Evolutionary conservation across 2,329 filamentous ascomycete species (phyloP), one percentile per base, ranked within the genome.

Genomic region (Alternaria novae-zelandiae): DNA sequence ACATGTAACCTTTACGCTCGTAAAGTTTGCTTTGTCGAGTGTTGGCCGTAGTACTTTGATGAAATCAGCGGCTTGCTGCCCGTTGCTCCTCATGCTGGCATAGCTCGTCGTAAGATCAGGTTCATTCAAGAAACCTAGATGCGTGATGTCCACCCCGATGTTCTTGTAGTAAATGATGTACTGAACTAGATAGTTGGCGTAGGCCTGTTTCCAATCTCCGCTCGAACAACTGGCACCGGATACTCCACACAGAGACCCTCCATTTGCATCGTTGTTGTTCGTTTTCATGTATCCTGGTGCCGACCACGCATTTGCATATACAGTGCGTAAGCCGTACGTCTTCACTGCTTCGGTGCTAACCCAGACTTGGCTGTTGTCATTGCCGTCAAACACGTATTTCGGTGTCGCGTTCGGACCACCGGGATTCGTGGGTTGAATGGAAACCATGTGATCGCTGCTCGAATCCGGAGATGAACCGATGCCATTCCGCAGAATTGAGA

Each of bases 231-330:
- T 75, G 20, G 80, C 74, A 15, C 80, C 79, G 23, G 75, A 78
- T 2, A 83, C 83, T 20, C 83, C 83, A 62, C 84, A 86, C 0
- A 86, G 72, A 25, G 80, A 82, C 2, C 84, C 83, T 0, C 83
- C 82, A 65, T 83, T 79, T 36, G 74, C 77, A 47, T 85, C 80
- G 59, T 82, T 79, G 15, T 74, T 74, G 62, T 85, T 85, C 3
- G 81, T 85, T 74, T 86, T 85, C 84, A 86, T 86, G 69, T 82
- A 86, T 0, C 82, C 83, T 1, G 83, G 84, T 1, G 84, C 84
- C 45, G 78, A 82, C 84, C 84, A 86, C 1, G 84, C 83, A 70
- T 86, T 81, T 5, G 82, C 82, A 64, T 85, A 84, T 47, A 85
- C 78, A 2, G 74, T 81, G 43, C 73, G 85, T 5, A 85, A 77